These are phyloP conservation scores for Wallacemonas collosoma DNA, from an alignment of 208 protist genomes.

Conservation along the genomic window DNA sequence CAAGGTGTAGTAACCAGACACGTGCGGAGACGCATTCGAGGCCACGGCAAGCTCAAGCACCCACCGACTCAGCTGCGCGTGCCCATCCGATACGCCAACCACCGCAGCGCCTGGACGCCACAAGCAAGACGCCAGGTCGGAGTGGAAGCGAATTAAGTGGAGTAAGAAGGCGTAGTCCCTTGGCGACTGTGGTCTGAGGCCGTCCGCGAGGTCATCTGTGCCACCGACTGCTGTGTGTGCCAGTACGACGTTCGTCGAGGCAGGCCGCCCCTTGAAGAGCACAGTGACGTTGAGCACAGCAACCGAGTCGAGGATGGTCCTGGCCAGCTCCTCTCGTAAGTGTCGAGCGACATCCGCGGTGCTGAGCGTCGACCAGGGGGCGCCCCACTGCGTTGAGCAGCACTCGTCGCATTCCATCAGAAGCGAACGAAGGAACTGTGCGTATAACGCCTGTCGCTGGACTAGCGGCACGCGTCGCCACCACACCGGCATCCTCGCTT, in stretches of 20 bases:
- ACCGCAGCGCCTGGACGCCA: neutral
- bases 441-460: conserved; percentile 2
- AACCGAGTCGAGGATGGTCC: neutral
- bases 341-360: neutral
- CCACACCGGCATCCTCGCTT: conserved; percentile 1
- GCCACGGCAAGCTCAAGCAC: conserved; percentile 7
- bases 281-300: neutral
- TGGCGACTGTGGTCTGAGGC: conserved; percentile 1
- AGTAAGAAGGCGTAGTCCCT: conserved; percentile 35
- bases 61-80: conserved; percentile 8
- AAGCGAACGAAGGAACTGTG: neutral
- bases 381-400: neutral
- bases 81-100: neutral
- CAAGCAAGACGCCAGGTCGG: conserved; percentile 7
- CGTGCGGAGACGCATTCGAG: conserved; percentile 24
- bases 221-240: neutral
- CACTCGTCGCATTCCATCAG: neutral
- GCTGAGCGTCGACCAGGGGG: neutral
- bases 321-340: neutral
- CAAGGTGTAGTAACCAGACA: conserved; percentile 48
- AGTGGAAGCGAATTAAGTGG: conserved; percentile 24
- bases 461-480: neutral
- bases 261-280: conserved; percentile 7
- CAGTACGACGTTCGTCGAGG: conserved; percentile 7
- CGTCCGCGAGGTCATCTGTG: neutral